phyloP scores from a whole-genome alignment of 2,329 filamentous ascomycete species.

The Hypoxylon rubiginosum region DNA sequence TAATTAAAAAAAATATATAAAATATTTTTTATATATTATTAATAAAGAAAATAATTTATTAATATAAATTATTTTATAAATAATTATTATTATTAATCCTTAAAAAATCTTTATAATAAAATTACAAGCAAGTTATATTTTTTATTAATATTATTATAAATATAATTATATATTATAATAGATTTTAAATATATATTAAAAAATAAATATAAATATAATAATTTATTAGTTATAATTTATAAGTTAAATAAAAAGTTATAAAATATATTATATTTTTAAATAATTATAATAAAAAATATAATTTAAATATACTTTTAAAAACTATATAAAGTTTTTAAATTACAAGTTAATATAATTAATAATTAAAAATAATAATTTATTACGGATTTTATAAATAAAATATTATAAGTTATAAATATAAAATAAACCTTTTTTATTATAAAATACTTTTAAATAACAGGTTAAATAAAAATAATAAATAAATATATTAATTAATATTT shows the following conservation, averaged over 20 bases:
- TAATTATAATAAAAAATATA: neutral
- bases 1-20: neutral
- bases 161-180: neutral
- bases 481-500: neutral
- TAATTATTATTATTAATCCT: conserved; percentile 1
- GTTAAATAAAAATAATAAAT: too few relatives aligned
- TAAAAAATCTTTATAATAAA: neutral
- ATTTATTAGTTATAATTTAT: neutral
- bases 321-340: too few relatives aligned
- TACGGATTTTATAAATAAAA: too few relatives aligned
- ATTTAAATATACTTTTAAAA: too few relatives aligned
- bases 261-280: neutral
- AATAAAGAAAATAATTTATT: neutral
- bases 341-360: too few relatives aligned
- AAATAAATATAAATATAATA: neutral
- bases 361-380: too few relatives aligned
- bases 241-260: too few relatives aligned
- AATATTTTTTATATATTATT: neutral
- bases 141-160: neutral
- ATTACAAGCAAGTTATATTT: neutral
- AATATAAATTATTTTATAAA: neutral
- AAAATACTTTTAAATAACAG: too few relatives aligned
- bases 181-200: neutral
- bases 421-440: too few relatives aligned
- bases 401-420: too few relatives aligned